These are phyloP conservation scores for Termitomyces sp. DNA, from an alignment of 768 basidiomycete genomes.

Conservation along the genomic window DNA sequence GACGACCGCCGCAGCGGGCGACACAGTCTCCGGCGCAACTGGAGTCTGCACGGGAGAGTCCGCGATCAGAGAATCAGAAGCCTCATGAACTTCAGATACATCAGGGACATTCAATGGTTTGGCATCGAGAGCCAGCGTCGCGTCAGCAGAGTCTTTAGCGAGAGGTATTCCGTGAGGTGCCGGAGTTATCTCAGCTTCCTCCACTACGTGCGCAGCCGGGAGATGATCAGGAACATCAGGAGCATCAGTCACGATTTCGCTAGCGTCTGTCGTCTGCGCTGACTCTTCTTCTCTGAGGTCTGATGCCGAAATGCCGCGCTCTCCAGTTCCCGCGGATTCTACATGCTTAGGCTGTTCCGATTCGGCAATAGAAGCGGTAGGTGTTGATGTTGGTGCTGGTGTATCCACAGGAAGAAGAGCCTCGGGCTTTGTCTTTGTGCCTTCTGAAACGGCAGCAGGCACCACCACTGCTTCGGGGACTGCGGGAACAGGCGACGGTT, in stretches of 20 bases:
- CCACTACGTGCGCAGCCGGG: background rate
- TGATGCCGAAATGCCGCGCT: constrained; percentile 1
- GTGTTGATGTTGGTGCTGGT: too few species aligned
- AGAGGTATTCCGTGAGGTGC: background rate
- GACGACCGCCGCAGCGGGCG: too few species aligned
- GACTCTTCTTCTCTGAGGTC: too few species aligned
- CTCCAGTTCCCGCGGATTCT: background rate
- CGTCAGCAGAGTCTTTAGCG: background rate
- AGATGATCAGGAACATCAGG: background rate
- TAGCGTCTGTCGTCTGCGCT: background rate
- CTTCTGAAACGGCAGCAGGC: background rate
- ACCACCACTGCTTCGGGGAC: background rate
- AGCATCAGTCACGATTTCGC: background rate
- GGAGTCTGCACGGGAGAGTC: background rate
- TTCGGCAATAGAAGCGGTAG: background rate
- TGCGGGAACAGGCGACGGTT: background rate
- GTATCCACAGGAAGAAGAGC: background rate
- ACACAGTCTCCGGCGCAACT: background rate
- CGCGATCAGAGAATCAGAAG: too few species aligned
- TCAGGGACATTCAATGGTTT: background rate
- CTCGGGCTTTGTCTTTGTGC: background rate
- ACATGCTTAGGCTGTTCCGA: background rate
- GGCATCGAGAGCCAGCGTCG: background rate
- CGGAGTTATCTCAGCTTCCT: background rate
- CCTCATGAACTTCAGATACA: background rate